Base-by-base conservation (phyloP, 768 basidiomycete species). In the Tylopilus sp. region DNA sequence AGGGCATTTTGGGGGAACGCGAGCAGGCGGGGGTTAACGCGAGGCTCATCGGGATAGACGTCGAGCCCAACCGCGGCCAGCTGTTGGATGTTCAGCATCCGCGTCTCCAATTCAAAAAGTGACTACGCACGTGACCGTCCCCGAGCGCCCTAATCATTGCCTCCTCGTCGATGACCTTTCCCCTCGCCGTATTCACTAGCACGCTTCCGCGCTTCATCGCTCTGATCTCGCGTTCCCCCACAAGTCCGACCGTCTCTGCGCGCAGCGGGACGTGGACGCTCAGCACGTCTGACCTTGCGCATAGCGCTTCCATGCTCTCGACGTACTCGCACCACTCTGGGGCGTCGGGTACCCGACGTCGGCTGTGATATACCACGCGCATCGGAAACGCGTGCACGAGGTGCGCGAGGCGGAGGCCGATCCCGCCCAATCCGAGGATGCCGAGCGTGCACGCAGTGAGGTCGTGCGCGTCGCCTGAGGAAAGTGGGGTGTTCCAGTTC, bases 171-270 rank as follows among this genome's bases (percentile, higher is more conserved):
- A 96, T 79, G 26, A 97, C 83, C 62, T 87, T 92, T 6, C 95
- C 95, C 9, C 93, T 74, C 21, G 92, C 91, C 4, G 92, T 93
- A 67, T 95, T 95, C 55, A 93, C 80, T 61, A 95, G 79, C 47
- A 92, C 79, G 4, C 83, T 78, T 5, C 89, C 88, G 28, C 79
- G 82, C 73, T 89, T 94, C 76, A 95, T 75, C 59, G 78, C 73
- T 46, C 85, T 74, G 53, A 95, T 91, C 77, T 83, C 82, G 61
- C 77, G 80, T 69, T 89, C 87, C 14, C 84, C 84, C 1, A 94
- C 85, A 3, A 88, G 68, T 1, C 84, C 81, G 31, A 81, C 76
- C 7, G 92, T 98, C 22, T 90, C 83, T 14, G 74, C 63, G 44
- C 83, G 80, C 48, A 96, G 73, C 1, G 95, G 95, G 16, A 93